Percentiles rank a stretch among this genome's conserved stretches.
These are phyloP conservation scores for Tolypocladium pustulatum DNA, from an alignment of 2,329 filamentous ascomycete species.

Conservation along the genomic window DNA sequence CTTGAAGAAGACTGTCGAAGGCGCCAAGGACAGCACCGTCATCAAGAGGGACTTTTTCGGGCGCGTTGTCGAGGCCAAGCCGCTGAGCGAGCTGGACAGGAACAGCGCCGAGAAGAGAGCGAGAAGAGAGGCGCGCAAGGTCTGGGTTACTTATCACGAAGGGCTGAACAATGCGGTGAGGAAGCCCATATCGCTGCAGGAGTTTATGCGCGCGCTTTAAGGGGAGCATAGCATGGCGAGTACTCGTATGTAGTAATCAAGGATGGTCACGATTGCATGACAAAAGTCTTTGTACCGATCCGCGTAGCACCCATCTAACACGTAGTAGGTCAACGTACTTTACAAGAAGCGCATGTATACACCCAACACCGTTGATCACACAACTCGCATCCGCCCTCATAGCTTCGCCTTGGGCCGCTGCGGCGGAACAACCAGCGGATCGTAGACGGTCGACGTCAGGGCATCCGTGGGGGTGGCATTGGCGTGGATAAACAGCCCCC, in stretches of 20 bases:
- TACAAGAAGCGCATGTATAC: not conserved
- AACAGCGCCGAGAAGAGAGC: constrained; percentile 21
- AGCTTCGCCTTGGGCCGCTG: constrained; percentile 44
- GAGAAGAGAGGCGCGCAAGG: constrained; percentile 42
- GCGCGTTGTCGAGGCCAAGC: constrained; percentile 44
- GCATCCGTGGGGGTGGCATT: constrained; percentile 37
- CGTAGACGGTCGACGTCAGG: constrained; percentile 39
- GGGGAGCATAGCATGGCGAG: not conserved
- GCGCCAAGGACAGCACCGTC: constrained; percentile 22
- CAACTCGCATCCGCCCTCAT: constrained; percentile 15
- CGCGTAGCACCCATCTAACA: not conserved
- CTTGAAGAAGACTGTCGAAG: constrained; percentile 8
- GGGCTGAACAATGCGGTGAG: constrained; percentile 86
- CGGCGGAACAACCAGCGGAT: constrained; percentile 39
- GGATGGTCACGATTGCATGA: not conserved
- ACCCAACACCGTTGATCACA: not conserved
- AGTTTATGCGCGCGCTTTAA: constrained; percentile 61
- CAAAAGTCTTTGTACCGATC: not conserved
- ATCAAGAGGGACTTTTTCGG: constrained; percentile 83
- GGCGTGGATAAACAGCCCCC: constrained; percentile 50
- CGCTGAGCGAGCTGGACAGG: constrained; percentile 29
- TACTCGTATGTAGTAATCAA: not conserved
- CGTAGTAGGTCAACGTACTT: not conserved
- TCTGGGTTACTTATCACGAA: constrained; percentile 86
- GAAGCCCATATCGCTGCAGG: constrained; percentile 73